phyloP scores from a whole-genome alignment of 257 asterid species.

The Jaltomata sinuosa region DNA sequence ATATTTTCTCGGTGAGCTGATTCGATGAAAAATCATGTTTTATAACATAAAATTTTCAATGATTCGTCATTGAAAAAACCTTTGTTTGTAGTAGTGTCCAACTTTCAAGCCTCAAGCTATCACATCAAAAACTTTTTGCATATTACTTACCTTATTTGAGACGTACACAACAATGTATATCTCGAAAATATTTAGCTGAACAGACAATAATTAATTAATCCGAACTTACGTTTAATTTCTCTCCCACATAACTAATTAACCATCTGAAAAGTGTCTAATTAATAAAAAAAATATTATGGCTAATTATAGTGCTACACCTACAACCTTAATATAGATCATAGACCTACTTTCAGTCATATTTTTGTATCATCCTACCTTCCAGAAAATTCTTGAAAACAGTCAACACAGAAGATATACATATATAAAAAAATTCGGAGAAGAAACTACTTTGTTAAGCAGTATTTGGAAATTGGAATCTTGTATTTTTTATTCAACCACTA shows the following conservation, averaged over 20 bases:
- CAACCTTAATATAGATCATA: background rate
- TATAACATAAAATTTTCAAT: no score
- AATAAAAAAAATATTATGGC: background rate
- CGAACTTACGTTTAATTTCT: background rate
- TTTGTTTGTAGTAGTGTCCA: no score
- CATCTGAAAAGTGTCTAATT: background rate
- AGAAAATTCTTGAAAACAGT: background rate
- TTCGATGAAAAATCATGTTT: no score
- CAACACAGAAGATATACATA: background rate
- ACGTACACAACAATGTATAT: background rate
- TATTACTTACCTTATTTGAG: background rate
- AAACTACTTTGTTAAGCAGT: background rate
- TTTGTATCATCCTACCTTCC: background rate
- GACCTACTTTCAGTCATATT: background rate
- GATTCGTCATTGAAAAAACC: no score
- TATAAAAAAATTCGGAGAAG: background rate
- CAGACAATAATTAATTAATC: background rate
- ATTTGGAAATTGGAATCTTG: background rate
- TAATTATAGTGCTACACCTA: background rate
- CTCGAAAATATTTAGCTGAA: background rate
- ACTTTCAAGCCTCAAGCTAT: background rate
- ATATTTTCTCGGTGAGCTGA: no score
- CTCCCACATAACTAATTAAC: background rate
- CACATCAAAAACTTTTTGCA: background rate
- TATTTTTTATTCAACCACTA: background rate